Conservation (phyloP, 371 early-diverging fungal species). For the Actinomortierella ambigua region DNA sequence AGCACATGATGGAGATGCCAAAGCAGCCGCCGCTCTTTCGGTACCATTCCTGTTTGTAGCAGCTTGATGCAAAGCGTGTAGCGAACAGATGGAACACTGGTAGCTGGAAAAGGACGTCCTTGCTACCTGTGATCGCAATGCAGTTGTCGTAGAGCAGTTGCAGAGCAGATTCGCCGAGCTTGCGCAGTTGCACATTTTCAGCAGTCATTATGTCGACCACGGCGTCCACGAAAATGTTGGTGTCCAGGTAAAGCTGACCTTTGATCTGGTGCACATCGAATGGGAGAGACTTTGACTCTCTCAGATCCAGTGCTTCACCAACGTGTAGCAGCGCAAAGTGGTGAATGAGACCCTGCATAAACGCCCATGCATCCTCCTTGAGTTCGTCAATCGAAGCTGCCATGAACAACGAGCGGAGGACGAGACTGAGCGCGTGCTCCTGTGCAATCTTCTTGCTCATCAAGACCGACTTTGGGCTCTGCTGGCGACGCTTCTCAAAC, state of each 20-base stretch:
- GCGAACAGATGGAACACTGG: conserved; percentile 82
- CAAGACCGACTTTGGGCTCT: conserved; percentile 21
- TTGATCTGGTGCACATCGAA: conserved; percentile 44
- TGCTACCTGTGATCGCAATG: conserved; percentile 58
- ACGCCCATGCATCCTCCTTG: conserved; percentile 67
- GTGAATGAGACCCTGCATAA: conserved; percentile 69
- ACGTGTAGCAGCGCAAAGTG: conserved; percentile 81
- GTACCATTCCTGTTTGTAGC: conserved; percentile 87
- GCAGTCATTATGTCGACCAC: conserved; percentile 81
- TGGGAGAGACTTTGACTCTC: conserved; percentile 49
- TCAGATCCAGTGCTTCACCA: conserved; percentile 67
- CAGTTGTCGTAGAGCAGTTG: conserved; percentile 70
- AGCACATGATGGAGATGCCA: conserved; percentile 85
- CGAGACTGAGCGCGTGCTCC: conserved; percentile 67
- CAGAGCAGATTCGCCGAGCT: conserved; percentile 72
- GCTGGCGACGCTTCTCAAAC: conserved; percentile 28
- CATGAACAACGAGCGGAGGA: conserved; percentile 69
- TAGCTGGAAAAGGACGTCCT: conserved; percentile 65
- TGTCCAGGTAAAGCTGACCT: conserved; percentile 52
- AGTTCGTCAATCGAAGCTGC: conserved; percentile 70
- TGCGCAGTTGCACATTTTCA: conserved; percentile 64
- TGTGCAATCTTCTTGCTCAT: conserved; percentile 62
- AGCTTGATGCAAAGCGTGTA: conserved; percentile 79
- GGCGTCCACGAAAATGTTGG: conserved; percentile 75
- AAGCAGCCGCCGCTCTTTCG: conserved; percentile 88